Percentiles rank a stretch among this genome's conserved stretches.
These are phyloP conservation scores for Xylaria venustula DNA, from an alignment of 495 filamentous ascomycete genomes.

Conservation along the genomic window DNA sequence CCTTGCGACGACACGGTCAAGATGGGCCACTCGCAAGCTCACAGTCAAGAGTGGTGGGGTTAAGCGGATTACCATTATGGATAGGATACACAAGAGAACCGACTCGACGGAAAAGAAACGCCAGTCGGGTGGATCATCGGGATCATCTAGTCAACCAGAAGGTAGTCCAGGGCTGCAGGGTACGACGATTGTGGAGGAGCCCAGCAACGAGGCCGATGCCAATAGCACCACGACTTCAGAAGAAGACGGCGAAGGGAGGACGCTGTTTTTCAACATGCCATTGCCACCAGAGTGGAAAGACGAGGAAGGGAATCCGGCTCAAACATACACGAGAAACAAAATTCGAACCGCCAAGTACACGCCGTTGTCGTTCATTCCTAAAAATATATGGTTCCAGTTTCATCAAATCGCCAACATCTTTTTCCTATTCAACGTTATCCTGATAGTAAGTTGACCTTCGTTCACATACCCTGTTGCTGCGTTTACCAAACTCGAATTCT, in stretches of 20 bases:
- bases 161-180: conserved; percentile 41
- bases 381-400: conserved; percentile 96
- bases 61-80: conserved; percentile 84
- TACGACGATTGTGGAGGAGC: conserved; percentile 31
- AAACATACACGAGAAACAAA: conserved; percentile 84
- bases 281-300: conserved; percentile 77
- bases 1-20: conserved; percentile 61
- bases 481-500: conserved; percentile 21
- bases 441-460: conserved; percentile 65
- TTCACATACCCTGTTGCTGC: neutral
- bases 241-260: conserved; percentile 33
- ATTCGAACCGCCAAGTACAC: conserved; percentile 98
- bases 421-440: conserved; percentile 94
- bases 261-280: conserved; percentile 82
- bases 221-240: conserved; percentile 24
- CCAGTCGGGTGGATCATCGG: conserved; percentile 57
- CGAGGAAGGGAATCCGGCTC: conserved; percentile 71
- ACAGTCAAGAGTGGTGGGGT: conserved; percentile 67
- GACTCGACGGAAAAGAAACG: conserved; percentile 71
- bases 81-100: conserved; percentile 66
- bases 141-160: conserved; percentile 36
- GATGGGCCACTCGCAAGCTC: conserved; percentile 92
- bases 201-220: conserved; percentile 16
- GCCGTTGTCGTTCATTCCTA: conserved; percentile 91
- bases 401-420: conserved; percentile 99